Conservation (phyloP, 225 moss, liverwort and hornwort species). For the Bryum argenteum region DNA sequence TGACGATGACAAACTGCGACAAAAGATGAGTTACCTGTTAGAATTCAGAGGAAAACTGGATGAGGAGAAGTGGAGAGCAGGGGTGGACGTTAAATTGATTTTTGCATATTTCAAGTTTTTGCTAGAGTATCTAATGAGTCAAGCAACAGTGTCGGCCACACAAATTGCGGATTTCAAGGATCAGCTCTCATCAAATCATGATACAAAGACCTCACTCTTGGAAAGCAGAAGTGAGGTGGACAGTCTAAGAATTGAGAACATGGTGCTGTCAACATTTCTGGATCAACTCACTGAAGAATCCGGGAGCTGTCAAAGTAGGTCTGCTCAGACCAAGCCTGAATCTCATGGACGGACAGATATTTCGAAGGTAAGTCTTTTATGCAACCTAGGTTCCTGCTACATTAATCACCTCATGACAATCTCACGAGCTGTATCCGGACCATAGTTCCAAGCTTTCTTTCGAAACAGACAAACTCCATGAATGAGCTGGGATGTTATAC, state of each 20-base stretch:
- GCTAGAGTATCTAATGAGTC: slow-evolving; percentile 35
- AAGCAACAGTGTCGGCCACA: slow-evolving; percentile 9
- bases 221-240: slow-evolving; percentile 30
- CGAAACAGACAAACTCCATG: background rate
- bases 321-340: slow-evolving; percentile 31
- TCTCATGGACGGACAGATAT: slow-evolving; percentile 26
- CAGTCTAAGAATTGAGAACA: slow-evolving; percentile 35
- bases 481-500: background rate
- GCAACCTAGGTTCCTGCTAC: background rate
- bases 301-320: slow-evolving; percentile 13
- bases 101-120: slow-evolving; percentile 38
- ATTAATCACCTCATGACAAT: background rate
- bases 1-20: slow-evolving; percentile 33
- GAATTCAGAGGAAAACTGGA: slow-evolving; percentile 34
- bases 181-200: slow-evolving; percentile 13
- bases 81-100: slow-evolving; percentile 37
- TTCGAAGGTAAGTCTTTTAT: slow-evolving; percentile 22
- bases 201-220: slow-evolving; percentile 21
- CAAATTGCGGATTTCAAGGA: slow-evolving; percentile 22
- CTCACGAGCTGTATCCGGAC: background rate
- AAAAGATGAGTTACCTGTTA: slow-evolving; percentile 31
- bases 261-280: slow-evolving; percentile 23
- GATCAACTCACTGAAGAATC: background rate
- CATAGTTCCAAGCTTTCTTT: background rate
- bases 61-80: slow-evolving; percentile 38